Base-by-base conservation (phyloP, 116 monocot species). In the Zostera marina region DNA sequence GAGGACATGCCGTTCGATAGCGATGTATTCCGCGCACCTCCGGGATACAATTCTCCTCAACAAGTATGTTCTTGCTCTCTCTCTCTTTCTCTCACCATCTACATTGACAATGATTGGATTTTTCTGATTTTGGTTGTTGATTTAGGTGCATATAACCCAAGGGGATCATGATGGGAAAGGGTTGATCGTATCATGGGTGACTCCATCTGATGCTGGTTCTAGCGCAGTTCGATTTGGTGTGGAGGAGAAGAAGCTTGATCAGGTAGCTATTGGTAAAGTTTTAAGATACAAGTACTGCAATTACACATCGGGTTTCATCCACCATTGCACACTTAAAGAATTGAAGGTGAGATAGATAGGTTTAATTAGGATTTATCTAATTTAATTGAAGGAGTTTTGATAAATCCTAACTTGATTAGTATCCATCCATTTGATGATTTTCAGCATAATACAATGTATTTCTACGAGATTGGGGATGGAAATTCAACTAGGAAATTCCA, bases 11-110 rank as follows among this genome's bases (percentile, higher is more conserved):
- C 86, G 3, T 63, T 81, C 46, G 73, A 72, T 14, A 71, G 73
- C 60, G 81, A 81, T 63, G 75, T 79, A 49, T 86, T 86, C 68
- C 66, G 63, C 6, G 51, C 47, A 0, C 78, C 81, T 16, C 66
- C 46, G 5, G 86, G 86, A 2, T 64, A 65, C 65, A 86, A 86
- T 66, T 78, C 81, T 26, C 86, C 86, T n/a, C 53, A 86, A 63
- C 86, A 86, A 78, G 86, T 76, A 59, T 15, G 7, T 15, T 47
- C 67, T 40, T 51, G 19, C 41, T 17, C 17, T 48, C 41, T 16
- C 41, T 2, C 0, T 8, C 57, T 58, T 4, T 11, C 20, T 42
- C 41, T 52, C 0, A 0, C 4, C 15, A 9, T n/a, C 9, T 43
- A 7, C 42, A n/a, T n/a, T n/a, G n/a, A n/a, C n/a, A n/a, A n/a